Conservation (phyloP, 2,329 filamentous ascomycete species). For the Fusarium anthophilum region DNA sequence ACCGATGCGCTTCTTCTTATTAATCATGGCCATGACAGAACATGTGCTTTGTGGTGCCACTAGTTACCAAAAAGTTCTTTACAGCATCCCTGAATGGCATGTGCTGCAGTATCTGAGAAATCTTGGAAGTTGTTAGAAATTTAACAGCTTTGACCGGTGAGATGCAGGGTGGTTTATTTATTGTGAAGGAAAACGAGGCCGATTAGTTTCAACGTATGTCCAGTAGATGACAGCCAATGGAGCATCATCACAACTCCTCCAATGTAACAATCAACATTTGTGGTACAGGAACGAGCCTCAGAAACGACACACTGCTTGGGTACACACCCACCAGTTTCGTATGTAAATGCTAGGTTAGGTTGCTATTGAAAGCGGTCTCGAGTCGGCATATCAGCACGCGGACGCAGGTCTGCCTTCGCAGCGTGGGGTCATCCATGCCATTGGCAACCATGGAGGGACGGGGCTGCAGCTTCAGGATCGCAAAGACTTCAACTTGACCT, state of each 20-base stretch:
- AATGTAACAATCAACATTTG: background rate
- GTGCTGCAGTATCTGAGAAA: background rate
- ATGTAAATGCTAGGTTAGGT: background rate
- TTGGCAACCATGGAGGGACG: slow-evolving; percentile 8
- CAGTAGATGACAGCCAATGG: background rate
- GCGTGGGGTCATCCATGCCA: slow-evolving; percentile 35
- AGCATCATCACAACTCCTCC: background rate
- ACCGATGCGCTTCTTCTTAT: background rate
- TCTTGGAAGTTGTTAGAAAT: background rate
- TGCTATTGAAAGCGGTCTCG: slow-evolving; percentile 15
- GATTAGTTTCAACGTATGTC: background rate
- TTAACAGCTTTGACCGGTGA: background rate
- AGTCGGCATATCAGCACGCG: slow-evolving; percentile 40
- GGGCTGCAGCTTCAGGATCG: slow-evolving; percentile 28
- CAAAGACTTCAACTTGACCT: slow-evolving; percentile 28
- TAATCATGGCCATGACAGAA: slow-evolving; percentile 22
- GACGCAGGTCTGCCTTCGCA: slow-evolving; percentile 15
- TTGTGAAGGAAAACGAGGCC: background rate
- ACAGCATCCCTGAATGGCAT: slow-evolving; percentile 15
- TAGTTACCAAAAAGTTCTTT: slow-evolving; percentile 23
- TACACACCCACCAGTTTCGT: background rate
- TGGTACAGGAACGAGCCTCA: slow-evolving; percentile 7
- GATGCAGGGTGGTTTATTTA: background rate
- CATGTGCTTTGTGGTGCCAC: slow-evolving; percentile 33
- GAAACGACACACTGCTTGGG: slow-evolving; percentile 16